A percentile compares a stretch with the other conserved stretches of the same genome.
Evolutionary conservation across 768 basidiomycete species (phyloP).

Genomic region (Amyloporia xantha): DNA sequence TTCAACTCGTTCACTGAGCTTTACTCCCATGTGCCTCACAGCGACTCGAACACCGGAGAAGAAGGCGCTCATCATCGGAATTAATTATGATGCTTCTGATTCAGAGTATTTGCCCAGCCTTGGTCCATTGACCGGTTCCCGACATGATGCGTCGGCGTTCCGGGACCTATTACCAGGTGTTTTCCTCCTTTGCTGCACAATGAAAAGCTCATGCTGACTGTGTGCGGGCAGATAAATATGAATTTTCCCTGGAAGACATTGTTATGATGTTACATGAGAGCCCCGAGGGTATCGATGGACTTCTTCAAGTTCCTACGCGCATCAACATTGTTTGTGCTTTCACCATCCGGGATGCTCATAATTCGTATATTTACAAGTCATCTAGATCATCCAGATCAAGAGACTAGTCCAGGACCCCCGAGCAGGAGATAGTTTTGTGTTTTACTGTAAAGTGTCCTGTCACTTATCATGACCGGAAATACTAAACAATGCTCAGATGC

Average conservation of each 20-base stretch:
- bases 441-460: conserved; percentile 15
- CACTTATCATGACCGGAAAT: neutral
- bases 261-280: conserved; percentile 12
- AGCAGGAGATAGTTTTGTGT: conserved; percentile 12
- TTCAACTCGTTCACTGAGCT: too few species aligned
- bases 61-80: conserved; percentile 15
- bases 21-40: too few species aligned
- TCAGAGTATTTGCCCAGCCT: neutral
- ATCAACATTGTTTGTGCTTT: conserved; percentile 1
- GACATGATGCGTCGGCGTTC: conserved; percentile 9
- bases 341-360: neutral
- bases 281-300: neutral
- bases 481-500: conserved; percentile 1
- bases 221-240: conserved; percentile 14
- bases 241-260: conserved; percentile 7
- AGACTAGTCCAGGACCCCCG: conserved; percentile 8
- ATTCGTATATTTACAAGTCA: too few species aligned
- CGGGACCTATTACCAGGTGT: conserved; percentile 7
- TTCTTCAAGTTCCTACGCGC: conserved; percentile 3
- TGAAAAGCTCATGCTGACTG: too few species aligned
- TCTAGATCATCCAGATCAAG: conserved; percentile 3
- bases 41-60: neutral
- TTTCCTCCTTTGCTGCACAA: too few species aligned
- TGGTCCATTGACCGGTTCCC: conserved; percentile 4
- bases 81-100: conserved; percentile 14